phyloP scores from a whole-genome alignment of 129 eudicot genomes.

The Helianthus tuberosus region DNA sequence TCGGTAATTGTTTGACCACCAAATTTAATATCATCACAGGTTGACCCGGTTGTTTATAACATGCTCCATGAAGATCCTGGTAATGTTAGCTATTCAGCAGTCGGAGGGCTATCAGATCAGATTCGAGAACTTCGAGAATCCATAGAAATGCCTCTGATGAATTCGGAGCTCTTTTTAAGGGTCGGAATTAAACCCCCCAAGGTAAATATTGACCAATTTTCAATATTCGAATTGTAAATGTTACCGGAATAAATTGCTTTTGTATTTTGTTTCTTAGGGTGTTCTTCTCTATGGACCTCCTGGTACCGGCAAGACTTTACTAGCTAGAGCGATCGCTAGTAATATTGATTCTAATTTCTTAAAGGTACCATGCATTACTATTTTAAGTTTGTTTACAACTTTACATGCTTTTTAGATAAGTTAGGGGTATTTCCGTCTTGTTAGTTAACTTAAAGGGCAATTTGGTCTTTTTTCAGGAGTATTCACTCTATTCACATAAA shows the following conservation, averaged over 20 bases:
- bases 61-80: conserved; percentile 99
- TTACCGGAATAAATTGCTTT: not conserved
- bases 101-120: conserved; percentile 97
- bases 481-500: no score
- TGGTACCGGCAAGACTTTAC: conserved; percentile 94
- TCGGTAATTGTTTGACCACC: not conserved
- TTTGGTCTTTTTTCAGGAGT: no score
- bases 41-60: conserved; percentile 94
- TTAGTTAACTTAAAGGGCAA: no score
- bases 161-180: conserved; percentile 91
- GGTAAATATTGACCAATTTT: conserved; percentile 41
- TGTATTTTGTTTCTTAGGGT: conserved; percentile 50
- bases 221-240: not conserved
- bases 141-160: conserved; percentile 96
- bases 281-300: conserved; percentile 99
- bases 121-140: conserved; percentile 95
- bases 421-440: no score
- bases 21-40: conserved; percentile 45
- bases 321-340: conserved; percentile 98
- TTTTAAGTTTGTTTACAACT: no score
- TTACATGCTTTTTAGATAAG: no score
- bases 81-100: conserved; percentile 92
- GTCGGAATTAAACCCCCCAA: conserved; percentile 99
- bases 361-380: conserved; percentile 45
- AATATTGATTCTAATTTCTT: conserved; percentile 97